Evolutionary conservation across 257 asterid genomes (phyloP), one percentile per base, ranked within the genome.

Genomic region (Primulina tabacum): DNA sequence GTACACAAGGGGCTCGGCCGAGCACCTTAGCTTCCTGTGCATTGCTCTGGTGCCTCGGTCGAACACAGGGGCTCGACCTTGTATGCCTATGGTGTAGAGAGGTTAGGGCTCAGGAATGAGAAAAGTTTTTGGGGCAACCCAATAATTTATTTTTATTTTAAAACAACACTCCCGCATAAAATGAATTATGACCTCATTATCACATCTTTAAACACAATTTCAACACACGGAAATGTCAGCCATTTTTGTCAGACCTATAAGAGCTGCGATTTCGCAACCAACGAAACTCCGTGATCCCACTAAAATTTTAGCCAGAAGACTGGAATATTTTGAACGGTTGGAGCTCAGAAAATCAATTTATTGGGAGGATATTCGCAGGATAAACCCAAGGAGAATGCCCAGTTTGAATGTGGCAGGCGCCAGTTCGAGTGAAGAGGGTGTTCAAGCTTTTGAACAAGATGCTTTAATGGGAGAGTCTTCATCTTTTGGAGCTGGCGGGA

Each of bases 361-460:
- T 68, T 63, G 74, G 74, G 60, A 33, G 18, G 38, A 16, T 60
- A 9, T 37, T 18, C 32, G 67, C 62, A 35, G 68, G 10, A 26
- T 14, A 65, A 60, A 64, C 4, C 79, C 29, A 67, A 70, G 59
- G 66, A n/a, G 3, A 7, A 79, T 76, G 88, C 53, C 60, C 59
- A 86, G 76, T 62, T 68, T 70, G 47, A 37, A 2, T 14, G 59
- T 38, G 62, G 73, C 70, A 53, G 34, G 69, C 16, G 78, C 64
- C 2, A 74, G 69, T 33, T 21, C 50, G 18, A 76, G 75, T 11
- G 88, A 77, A 21, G 87, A 80, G 62, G 77, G 78, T 24, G 14
- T 76, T 69, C 60, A 50, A 53, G 77, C 80, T 65, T 76, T 88
- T 47, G 87, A 88, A 73, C 87, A 79, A 72, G 91, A 85, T 69